Evolutionary conservation across 495 filamentous ascomycete genomes (phyloP).

Genomic region (Penicillium roqueforti): DNA sequence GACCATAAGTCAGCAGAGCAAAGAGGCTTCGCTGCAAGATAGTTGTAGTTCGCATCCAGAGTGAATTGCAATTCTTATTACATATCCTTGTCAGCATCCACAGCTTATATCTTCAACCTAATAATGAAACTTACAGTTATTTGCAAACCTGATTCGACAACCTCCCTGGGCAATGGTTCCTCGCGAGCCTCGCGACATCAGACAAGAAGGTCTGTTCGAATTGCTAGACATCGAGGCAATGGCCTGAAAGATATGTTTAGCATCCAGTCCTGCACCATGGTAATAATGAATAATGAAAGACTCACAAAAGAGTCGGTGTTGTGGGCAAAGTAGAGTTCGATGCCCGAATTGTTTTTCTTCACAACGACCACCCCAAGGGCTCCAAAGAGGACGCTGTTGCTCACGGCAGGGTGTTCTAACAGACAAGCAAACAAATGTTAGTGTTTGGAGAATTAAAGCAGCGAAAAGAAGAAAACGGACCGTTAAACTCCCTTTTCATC

Average conservation of each 20-base stretch:
- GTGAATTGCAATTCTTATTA: background rate
- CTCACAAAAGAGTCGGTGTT: slow-evolving; percentile 85
- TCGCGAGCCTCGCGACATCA: slow-evolving; percentile 70
- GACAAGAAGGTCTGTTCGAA: slow-evolving; percentile 63
- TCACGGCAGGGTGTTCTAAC: slow-evolving; percentile 68
- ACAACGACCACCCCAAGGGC: slow-evolving; percentile 81
- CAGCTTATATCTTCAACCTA: background rate
- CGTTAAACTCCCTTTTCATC: slow-evolving; percentile 75
- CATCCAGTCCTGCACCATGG: too few relatives aligned
- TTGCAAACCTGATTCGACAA: slow-evolving; percentile 9
- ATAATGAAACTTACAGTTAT: background rate
- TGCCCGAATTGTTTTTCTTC: slow-evolving; percentile 67
- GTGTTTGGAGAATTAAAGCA: background rate
- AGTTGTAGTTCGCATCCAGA: background rate
- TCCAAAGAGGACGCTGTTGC: slow-evolving; percentile 61
- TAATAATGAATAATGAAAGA: background rate
- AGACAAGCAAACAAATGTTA: slow-evolving; percentile 14
- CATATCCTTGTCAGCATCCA: background rate
- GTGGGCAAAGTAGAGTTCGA: slow-evolving; percentile 81
- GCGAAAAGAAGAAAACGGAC: slow-evolving; percentile 28
- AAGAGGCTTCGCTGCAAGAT: background rate
- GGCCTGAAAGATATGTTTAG: slow-evolving; percentile 46
- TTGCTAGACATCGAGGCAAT: slow-evolving; percentile 79
- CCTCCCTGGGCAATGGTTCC: slow-evolving; percentile 43
- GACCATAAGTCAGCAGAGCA: background rate